phyloP scores from a whole-genome alignment of 306 rosid genomes.

The Purshia tridentata region DNA sequence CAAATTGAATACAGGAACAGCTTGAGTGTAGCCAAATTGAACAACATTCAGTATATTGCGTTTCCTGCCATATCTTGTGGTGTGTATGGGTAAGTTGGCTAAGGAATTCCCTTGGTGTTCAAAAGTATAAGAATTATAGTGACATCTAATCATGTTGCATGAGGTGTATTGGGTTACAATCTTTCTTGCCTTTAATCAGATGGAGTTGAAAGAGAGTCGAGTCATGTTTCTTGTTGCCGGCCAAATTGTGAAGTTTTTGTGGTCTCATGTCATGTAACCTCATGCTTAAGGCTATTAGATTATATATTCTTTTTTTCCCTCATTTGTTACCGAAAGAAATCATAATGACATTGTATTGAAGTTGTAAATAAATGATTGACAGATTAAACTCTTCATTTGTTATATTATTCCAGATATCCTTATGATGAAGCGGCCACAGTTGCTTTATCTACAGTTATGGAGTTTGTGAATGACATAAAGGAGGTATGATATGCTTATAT shows the following conservation, averaged over 20 bases:
- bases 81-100: constrained; percentile 60
- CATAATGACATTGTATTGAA: background rate
- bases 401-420: constrained; percentile 59
- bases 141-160: background rate
- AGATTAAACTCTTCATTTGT: constrained; percentile 13
- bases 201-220: background rate
- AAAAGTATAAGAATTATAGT: background rate
- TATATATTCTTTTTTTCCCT: background rate
- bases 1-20: constrained; percentile 55
- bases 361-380: background rate
- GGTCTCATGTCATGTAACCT: background rate
- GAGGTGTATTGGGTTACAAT: background rate
- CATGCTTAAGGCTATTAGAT: background rate
- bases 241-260: background rate
- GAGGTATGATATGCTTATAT: constrained; percentile 47
- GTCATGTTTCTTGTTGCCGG: background rate
- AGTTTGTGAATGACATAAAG: constrained; percentile 57
- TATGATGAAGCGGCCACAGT: constrained; percentile 69
- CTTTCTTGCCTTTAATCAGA: background rate
- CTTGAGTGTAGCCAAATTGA: constrained; percentile 71
- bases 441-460: constrained; percentile 63
- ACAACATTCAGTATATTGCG: constrained; percentile 65
- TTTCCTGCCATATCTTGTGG: constrained; percentile 97
- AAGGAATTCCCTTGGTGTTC: background rate
- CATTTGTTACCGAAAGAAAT: background rate